A percentile compares a stretch with the other conserved stretches of the same genome.
phyloP scores from a whole-genome alignment of 441 rosid genomes.

The Breynia disticha region DNA sequence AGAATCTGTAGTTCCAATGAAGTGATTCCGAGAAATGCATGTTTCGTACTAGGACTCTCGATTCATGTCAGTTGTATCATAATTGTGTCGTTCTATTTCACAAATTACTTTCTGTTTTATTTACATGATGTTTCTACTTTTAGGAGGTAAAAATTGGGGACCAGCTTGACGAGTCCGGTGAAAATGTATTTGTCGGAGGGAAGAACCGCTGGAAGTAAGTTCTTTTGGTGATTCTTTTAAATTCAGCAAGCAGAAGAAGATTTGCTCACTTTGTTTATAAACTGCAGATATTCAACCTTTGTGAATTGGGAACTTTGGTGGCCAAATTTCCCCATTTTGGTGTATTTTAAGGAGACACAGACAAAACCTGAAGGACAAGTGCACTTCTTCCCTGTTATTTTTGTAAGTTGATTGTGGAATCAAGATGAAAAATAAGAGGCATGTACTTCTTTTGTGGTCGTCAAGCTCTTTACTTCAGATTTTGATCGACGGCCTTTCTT shows the following conservation, averaged over 20 bases:
- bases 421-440: background rate
- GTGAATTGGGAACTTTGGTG: slow-evolving; percentile 87
- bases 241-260: slow-evolving; percentile 1
- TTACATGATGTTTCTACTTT: slow-evolving; percentile 11
- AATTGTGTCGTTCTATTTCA: too few relatives aligned
- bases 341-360: slow-evolving; percentile 67
- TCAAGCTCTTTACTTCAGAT: background rate
- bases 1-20: too few relatives aligned
- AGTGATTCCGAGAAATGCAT: too few relatives aligned
- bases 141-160: slow-evolving; percentile 69
- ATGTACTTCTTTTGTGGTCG: too few relatives aligned
- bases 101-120: too few relatives aligned
- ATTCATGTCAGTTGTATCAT: too few relatives aligned
- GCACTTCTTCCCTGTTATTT: slow-evolving; percentile 75
- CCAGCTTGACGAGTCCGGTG: slow-evolving; percentile 58
- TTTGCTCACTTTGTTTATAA: slow-evolving; percentile 5
- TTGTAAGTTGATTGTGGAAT: slow-evolving; percentile 34
- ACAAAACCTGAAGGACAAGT: slow-evolving; percentile 80
- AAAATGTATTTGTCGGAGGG: slow-evolving; percentile 68
- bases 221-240: background rate
- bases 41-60: too few relatives aligned
- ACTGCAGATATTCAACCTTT: slow-evolving; percentile 50
- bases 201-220: slow-evolving; percentile 78
- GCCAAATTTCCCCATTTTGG: slow-evolving; percentile 67
- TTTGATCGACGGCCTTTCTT: background rate